Conservation (phyloP, 306 rosid species). For the Mimosa bimucronata region DNA sequence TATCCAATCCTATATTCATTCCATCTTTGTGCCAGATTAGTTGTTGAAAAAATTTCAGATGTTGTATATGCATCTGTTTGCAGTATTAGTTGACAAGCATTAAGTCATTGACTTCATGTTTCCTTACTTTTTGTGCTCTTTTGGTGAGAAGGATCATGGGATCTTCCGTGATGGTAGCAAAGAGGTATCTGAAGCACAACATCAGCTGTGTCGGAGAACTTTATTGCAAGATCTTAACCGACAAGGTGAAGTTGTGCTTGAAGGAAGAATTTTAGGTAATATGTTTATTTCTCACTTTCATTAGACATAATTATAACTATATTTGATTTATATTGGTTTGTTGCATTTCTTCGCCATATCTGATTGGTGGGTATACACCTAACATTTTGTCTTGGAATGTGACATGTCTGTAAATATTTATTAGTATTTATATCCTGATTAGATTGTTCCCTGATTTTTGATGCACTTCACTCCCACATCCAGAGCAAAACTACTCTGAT, state of each 20-base stretch:
- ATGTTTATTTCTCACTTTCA: not conserved
- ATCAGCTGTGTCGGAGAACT: conserved; percentile 67
- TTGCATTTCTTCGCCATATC: conserved; percentile 26
- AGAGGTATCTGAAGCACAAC: conserved; percentile 67
- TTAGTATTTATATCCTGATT: conserved; percentile 24
- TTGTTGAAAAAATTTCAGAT: conserved; percentile 25
- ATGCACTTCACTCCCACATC: conserved; percentile 15
- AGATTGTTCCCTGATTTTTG: conserved; percentile 10
- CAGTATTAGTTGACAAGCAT: conserved; percentile 22
- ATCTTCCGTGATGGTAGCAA: conserved; percentile 94
- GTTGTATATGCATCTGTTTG: not conserved
- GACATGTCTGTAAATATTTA: conserved; percentile 1
- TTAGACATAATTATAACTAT: conserved; percentile 13
- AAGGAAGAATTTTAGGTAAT: conserved; percentile 85
- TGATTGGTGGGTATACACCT: not conserved
- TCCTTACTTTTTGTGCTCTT: conserved; percentile 36
- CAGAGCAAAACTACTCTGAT: not conserved
- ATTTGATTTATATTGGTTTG: conserved; percentile 28
- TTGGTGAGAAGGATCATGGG: conserved; percentile 83
- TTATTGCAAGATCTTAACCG: conserved; percentile 95
- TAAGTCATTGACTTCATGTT: conserved; percentile 25
- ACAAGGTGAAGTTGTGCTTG: conserved; percentile 97
- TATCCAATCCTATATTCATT: not conserved
- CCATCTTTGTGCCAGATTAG: conserved; percentile 1
- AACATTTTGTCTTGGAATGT: conserved; percentile 17